Conservation (phyloP, 2,329 filamentous ascomycete genomes). For the Chaetomium strumarium region DNA sequence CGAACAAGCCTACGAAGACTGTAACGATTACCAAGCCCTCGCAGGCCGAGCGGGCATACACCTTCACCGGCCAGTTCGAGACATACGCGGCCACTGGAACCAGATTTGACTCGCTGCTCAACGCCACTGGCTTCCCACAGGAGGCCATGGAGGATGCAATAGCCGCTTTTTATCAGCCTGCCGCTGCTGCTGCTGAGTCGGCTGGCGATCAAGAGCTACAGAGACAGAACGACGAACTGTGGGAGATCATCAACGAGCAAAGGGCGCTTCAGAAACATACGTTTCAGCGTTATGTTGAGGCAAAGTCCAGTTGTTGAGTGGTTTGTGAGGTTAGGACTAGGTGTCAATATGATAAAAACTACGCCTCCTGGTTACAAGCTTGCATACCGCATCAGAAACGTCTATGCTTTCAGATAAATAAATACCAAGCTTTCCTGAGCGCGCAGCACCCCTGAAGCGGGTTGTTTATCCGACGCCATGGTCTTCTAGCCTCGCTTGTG, state of each 20-base stretch:
- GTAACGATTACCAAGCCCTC: conserved; percentile 74
- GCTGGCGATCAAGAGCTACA: conserved; percentile 32
- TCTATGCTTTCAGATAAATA: too few species aligned
- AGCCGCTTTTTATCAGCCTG: conserved; percentile 38
- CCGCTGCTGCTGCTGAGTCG: conserved; percentile 22
- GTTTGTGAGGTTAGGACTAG: neutral
- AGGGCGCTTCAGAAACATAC: conserved; percentile 31
- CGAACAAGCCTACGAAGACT: conserved; percentile 40
- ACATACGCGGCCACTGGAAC: conserved; percentile 35
- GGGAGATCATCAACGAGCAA: conserved; percentile 37
- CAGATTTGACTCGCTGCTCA: conserved; percentile 41
- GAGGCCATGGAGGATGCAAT: conserved; percentile 46
- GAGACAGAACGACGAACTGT: conserved; percentile 34
- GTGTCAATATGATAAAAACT: neutral
- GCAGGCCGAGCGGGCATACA: conserved; percentile 58
- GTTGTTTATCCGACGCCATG: too few species aligned
- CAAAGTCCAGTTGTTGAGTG: conserved; percentile 18
- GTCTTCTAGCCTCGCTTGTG: too few species aligned
- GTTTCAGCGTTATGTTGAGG: conserved; percentile 27
- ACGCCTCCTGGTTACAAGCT: neutral
- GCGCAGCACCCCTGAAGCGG: too few species aligned
- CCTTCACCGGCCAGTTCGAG: conserved; percentile 59
- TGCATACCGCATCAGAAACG: neutral
- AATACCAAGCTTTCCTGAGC: too few species aligned
- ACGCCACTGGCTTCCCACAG: conserved; percentile 41